phyloP scores from a whole-genome alignment of 2,329 filamentous ascomycete genomes.

The Fusarium longipes region DNA sequence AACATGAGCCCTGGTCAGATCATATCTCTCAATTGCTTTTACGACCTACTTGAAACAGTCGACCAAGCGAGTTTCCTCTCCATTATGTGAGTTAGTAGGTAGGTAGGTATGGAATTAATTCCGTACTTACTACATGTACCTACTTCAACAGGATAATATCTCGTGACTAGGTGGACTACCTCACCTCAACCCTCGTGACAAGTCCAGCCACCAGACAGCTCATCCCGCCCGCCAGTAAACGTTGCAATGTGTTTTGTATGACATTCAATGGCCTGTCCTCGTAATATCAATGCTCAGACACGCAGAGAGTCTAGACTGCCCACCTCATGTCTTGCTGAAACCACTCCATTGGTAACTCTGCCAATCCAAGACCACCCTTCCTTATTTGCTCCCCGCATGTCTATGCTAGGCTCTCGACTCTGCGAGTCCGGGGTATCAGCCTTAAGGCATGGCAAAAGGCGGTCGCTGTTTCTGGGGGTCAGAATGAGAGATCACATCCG shows the following conservation, averaged over 20 bases:
- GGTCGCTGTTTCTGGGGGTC: constrained; percentile 23
- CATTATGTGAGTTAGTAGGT: too few species aligned
- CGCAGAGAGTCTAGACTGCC: not conserved
- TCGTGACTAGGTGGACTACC: constrained; percentile 21
- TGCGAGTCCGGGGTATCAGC: constrained; percentile 10
- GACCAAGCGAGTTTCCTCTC: not conserved
- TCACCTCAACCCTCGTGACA: constrained; percentile 4
- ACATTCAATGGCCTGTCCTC: constrained; percentile 3
- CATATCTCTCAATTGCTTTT: not conserved
- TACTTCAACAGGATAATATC: not conserved
- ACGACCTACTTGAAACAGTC: constrained; percentile 10
- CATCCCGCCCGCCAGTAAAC: not conserved
- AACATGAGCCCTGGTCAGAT: constrained; percentile 19
- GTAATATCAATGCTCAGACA: not conserved
- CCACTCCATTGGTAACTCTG: constrained; percentile 13
- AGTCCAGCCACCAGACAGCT: not conserved
- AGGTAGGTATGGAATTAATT: not conserved
- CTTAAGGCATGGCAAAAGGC: constrained; percentile 4
- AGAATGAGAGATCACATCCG: constrained; percentile 15
- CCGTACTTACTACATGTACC: not conserved
- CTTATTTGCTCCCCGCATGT: constrained; percentile 5
- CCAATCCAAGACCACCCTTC: not conserved
- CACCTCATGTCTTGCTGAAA: constrained; percentile 24
- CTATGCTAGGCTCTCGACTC: not conserved
- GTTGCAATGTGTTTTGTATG: constrained; percentile 1